phyloP scores from a whole-genome alignment of 2,329 filamentous ascomycete genomes.

The Calcarisporium arbuscula region DNA sequence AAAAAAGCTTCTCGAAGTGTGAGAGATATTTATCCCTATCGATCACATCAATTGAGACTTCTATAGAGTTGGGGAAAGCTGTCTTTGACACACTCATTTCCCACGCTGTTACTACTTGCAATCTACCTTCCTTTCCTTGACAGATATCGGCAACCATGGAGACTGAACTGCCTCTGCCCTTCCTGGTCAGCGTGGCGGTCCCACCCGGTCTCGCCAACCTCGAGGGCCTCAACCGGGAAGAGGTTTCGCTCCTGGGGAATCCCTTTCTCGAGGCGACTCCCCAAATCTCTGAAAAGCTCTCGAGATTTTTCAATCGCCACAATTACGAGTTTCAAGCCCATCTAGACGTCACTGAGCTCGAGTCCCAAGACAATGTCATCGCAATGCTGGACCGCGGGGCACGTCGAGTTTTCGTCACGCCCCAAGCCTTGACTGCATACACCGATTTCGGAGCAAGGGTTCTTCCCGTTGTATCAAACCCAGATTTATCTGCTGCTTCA shows the following conservation, averaged over 20 bases:
- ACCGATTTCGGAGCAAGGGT: constrained; percentile 51
- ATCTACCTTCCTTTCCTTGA: no score
- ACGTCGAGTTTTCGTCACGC: constrained; percentile 73
- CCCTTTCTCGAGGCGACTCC: constrained; percentile 51
- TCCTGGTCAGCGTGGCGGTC: constrained; percentile 52
- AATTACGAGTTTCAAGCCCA: constrained; percentile 55
- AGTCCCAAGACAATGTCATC: constrained; percentile 65
- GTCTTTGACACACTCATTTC: no score
- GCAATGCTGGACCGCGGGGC: constrained; percentile 81
- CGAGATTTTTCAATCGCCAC: constrained; percentile 42
- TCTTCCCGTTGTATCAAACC: constrained; percentile 42
- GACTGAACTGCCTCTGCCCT: constrained; percentile 57
- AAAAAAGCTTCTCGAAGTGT: no score
- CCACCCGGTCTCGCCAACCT: constrained; percentile 40
- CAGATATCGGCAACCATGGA: constrained; percentile 58
- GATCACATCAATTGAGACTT: no score
- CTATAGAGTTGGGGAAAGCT: no score
- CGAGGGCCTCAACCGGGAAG: constrained; percentile 48
- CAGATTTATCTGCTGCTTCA: constrained; percentile 38
- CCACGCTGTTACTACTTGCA: no score
- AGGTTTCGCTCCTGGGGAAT: constrained; percentile 53
- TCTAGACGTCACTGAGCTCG: constrained; percentile 68
- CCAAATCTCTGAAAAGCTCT: constrained; percentile 38
- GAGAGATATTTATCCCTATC: no score
- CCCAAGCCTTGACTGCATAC: constrained; percentile 58